Evolutionary conservation across 2,329 filamentous ascomycete species (phyloP).

Genomic region (Sporothrix pseudoabietina): DNA sequence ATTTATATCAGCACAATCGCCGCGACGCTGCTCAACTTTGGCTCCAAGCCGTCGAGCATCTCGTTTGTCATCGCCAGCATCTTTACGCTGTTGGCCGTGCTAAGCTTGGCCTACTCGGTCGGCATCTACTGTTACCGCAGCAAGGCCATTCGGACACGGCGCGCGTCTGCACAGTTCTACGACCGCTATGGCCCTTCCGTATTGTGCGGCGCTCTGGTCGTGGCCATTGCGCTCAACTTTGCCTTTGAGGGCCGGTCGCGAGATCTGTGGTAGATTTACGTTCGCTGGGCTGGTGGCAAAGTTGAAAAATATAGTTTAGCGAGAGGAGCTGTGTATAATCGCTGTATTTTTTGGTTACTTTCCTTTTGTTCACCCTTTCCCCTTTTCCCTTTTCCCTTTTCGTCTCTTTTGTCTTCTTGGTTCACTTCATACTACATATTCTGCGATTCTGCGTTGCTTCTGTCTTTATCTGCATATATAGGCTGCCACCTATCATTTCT

Average conservation of each 20-base stretch:
- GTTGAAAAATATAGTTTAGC: background rate
- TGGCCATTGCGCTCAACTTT: constrained; percentile 78
- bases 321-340: background rate
- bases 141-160: constrained; percentile 76
- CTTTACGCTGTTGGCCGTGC: constrained; percentile 79
- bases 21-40: constrained; percentile 80
- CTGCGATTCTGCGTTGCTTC: background rate
- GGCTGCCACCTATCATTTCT: background rate
- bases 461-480: background rate
- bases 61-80: constrained; percentile 71
- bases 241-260: constrained; percentile 70
- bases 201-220: constrained; percentile 72
- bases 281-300: background rate
- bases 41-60: constrained; percentile 56
- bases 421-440: background rate
- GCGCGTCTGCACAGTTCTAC: constrained; percentile 81
- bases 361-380: background rate
- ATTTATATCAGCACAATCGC: constrained; percentile 91
- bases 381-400: background rate
- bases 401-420: background rate
- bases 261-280: constrained; percentile 50
- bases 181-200: constrained; percentile 82
- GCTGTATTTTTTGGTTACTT: constrained; percentile 14
- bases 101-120: constrained; percentile 80
- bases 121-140: constrained; percentile 87